Percentiles rank a stretch among this genome's conserved stretches.
Conservation (phyloP, 225 moss, liverwort and hornwort species). For the Antitrichia curtipendula region DNA sequence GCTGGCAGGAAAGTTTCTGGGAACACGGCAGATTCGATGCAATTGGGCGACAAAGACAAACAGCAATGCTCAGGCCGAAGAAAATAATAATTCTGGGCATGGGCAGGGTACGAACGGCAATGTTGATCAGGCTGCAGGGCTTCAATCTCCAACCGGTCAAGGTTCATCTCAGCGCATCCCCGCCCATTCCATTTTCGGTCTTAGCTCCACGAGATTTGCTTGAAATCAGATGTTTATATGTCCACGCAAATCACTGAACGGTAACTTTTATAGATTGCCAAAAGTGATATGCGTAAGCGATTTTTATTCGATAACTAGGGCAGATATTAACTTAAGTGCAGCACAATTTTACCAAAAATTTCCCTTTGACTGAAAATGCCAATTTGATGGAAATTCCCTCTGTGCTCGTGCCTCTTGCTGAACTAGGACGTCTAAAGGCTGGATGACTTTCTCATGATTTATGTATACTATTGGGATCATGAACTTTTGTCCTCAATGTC, state of each 20-base stretch:
- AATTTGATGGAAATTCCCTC: background rate
- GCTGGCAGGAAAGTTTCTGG: slow-evolving; percentile 49
- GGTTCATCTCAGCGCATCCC: slow-evolving; percentile 13
- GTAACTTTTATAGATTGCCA: background rate
- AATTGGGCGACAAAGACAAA: slow-evolving; percentile 66
- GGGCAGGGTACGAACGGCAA: slow-evolving; percentile 31
- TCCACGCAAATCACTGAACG: background rate
- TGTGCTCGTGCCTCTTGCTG: background rate
- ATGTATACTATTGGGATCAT: background rate
- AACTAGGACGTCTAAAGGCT: background rate
- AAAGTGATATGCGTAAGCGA: background rate
- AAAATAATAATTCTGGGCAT: slow-evolving; percentile 31
- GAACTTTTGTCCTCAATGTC: background rate
- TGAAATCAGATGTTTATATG: background rate
- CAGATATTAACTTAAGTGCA: background rate
- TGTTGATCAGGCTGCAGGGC: slow-evolving; percentile 45
- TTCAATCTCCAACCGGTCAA: slow-evolving; percentile 53
- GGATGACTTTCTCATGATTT: background rate
- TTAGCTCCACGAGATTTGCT: background rate
- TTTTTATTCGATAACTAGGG: background rate
- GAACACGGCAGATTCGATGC: slow-evolving; percentile 55
- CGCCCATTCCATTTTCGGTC: background rate
- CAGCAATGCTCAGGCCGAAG: slow-evolving; percentile 49
- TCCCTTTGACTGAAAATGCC: background rate
- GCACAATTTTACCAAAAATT: too few relatives aligned